Percentiles rank a stretch among this genome's conserved stretches.
phyloP scores from a whole-genome alignment of 2,329 filamentous ascomycete genomes.

The Cercospora janseana region DNA sequence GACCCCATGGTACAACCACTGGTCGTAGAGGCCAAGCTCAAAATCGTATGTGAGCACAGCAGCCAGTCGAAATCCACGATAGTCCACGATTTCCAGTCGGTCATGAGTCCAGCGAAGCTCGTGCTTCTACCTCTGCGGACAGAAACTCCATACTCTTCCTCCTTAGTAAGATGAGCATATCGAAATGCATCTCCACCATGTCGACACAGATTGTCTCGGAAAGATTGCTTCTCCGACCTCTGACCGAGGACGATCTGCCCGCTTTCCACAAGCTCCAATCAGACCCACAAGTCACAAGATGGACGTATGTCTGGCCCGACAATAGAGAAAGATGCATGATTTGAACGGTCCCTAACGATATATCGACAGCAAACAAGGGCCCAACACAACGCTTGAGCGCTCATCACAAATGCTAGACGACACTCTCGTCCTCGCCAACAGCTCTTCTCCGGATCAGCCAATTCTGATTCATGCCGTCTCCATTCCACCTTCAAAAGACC shows the following conservation, averaged over 20 bases:
- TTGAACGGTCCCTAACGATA: background rate
- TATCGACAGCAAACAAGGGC: slow-evolving; percentile 22
- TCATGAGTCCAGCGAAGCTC: no score
- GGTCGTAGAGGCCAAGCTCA: no score
- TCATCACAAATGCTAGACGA: slow-evolving; percentile 26
- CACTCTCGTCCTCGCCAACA: slow-evolving; percentile 21
- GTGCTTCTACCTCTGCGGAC: no score
- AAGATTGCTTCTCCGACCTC: slow-evolving; percentile 19
- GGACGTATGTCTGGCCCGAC: slow-evolving; percentile 17
- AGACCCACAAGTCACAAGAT: slow-evolving; percentile 20
- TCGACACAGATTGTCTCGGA: slow-evolving; percentile 2
- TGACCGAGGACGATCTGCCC: slow-evolving; percentile 18
- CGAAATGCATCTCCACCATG: no score
- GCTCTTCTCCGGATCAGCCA: slow-evolving; percentile 12
- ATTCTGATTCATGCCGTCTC: slow-evolving; percentile 24
- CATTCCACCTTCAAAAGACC: slow-evolving; percentile 5
- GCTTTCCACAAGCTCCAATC: slow-evolving; percentile 25
- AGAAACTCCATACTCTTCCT: no score
- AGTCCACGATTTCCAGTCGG: no score
- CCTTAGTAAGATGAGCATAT: no score
- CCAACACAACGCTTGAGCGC: slow-evolving; percentile 14
- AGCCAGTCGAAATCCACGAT: no score
- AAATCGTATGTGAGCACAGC: no score
- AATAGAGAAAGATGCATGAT: no score
- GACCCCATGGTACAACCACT: no score